A percentile compares a stretch with the other conserved stretches of the same genome.
Evolutionary conservation across 2,329 filamentous ascomycete species (phyloP).

Genomic region (Talaromyces atroroseus): DNA sequence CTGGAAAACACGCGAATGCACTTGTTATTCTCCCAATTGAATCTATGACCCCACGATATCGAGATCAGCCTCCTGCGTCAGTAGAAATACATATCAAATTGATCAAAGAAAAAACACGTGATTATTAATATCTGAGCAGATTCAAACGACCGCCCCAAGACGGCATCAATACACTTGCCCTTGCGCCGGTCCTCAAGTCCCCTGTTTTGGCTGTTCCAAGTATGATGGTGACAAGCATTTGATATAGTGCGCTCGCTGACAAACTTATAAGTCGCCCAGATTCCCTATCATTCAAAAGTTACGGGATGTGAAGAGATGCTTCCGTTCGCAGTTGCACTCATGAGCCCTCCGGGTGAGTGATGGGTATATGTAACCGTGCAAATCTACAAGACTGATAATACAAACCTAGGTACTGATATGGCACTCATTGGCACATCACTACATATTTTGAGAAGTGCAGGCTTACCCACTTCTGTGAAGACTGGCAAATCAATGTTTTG

Average conservation of each 20-base stretch:
- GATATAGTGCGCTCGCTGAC: no score
- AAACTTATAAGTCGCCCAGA: not conserved
- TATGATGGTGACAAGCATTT: not conserved
- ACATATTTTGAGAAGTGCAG: no score
- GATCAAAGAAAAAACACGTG: no score
- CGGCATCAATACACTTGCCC: not conserved
- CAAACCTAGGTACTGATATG: no score
- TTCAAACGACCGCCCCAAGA: not conserved
- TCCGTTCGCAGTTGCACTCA: not conserved
- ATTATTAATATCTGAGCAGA: not conserved
- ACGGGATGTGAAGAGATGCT: not conserved
- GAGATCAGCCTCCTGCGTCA: not conserved
- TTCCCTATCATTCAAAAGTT: conserved; percentile 1
- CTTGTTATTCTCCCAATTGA: not conserved
- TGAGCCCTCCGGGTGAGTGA: no score
- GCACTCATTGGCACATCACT: no score
- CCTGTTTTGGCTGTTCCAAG: conserved; percentile 1
- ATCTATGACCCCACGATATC: not conserved
- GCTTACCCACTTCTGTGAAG: not conserved
- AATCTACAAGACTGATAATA: no score
- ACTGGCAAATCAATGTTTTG: conserved; percentile 15
- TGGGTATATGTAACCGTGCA: no score
- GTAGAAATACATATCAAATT: no score
- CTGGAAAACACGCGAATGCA: not conserved
- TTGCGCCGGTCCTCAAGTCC: not conserved